Conservation (phyloP, 2,329 filamentous ascomycete species). For the Metarhizium brunneum region DNA sequence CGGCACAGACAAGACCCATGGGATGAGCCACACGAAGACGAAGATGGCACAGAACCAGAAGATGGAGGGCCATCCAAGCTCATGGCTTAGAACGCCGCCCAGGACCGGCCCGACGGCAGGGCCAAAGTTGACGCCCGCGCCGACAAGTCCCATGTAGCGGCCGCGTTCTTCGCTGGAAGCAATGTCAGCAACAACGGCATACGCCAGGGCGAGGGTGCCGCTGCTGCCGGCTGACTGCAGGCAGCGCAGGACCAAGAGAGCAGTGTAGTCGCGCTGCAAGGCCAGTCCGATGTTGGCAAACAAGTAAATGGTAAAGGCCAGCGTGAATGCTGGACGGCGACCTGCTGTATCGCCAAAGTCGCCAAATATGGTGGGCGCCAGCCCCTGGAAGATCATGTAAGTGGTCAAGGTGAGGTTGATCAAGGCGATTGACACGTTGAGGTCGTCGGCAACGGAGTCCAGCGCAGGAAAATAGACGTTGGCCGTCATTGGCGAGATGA, state of each 20-base stretch:
- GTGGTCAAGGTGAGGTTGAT: slow-evolving; percentile 46
- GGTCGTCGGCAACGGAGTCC: slow-evolving; percentile 28
- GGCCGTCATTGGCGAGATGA: slow-evolving; percentile 49
- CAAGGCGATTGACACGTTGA: slow-evolving; percentile 28
- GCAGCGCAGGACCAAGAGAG: slow-evolving; percentile 51
- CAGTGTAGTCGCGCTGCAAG: slow-evolving; percentile 46
- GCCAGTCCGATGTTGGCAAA: slow-evolving; percentile 51
- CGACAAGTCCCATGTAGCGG: slow-evolving; percentile 61
- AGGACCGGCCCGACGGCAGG: slow-evolving; percentile 49
- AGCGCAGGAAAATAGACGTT: slow-evolving; percentile 45
- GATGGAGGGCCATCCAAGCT: slow-evolving; percentile 57
- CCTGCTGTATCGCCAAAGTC: slow-evolving; percentile 53
- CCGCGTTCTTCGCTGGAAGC: slow-evolving; percentile 61
- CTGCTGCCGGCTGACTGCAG: slow-evolving; percentile 56
- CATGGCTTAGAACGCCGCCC: slow-evolving; percentile 54
- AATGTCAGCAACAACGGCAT: slow-evolving; percentile 64
- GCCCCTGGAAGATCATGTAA: slow-evolving; percentile 55
- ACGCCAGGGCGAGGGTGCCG: slow-evolving; percentile 61
- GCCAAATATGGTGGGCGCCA: slow-evolving; percentile 52
- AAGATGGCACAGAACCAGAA: slow-evolving; percentile 61
- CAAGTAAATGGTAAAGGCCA: slow-evolving; percentile 48
- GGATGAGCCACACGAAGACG: slow-evolving; percentile 38
- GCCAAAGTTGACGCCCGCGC: slow-evolving; percentile 46
- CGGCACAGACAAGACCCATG: slow-evolving; percentile 47
- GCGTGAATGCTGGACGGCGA: slow-evolving; percentile 50